Conservation (phyloP, 2,329 filamentous ascomycete genomes). For the Trichoderma pleuroti region DNA sequence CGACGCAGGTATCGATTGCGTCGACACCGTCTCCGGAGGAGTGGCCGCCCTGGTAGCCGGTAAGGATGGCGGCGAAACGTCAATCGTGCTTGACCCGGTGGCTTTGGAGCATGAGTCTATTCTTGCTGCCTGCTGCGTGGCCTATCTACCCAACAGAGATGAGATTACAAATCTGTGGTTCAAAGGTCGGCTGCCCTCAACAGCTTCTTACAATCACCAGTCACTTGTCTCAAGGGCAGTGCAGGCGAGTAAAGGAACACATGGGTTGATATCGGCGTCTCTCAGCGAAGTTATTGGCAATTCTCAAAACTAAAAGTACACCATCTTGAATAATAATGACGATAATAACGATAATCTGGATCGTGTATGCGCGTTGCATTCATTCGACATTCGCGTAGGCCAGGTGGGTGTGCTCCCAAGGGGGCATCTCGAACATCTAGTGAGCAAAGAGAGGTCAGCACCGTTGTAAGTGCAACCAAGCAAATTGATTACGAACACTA, state of each 20-base stretch:
- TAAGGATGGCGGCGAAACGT: constrained; percentile 33
- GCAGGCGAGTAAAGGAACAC: constrained; percentile 39
- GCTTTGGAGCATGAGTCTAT: constrained; percentile 76
- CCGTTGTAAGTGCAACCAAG: not conserved
- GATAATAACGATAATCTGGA: constrained; percentile 12
- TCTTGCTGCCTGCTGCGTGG: constrained; percentile 81
- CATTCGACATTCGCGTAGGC: not conserved
- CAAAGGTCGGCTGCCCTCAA: constrained; percentile 62
- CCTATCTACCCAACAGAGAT: constrained; percentile 79
- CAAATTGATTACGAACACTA: not conserved
- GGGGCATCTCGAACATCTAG: not conserved
- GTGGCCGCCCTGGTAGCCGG: constrained; percentile 72
- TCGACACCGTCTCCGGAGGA: constrained; percentile 84
- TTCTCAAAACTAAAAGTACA: not conserved
- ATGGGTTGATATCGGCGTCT: constrained; percentile 31
- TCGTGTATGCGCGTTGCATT: not conserved
- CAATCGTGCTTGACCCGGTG: constrained; percentile 74
- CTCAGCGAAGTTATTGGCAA: constrained; percentile 34
- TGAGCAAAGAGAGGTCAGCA: not conserved
- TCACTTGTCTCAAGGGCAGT: constrained; percentile 40
- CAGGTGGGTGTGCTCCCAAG: not conserved
- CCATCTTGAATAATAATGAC: not conserved
- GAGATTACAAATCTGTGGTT: constrained; percentile 95
- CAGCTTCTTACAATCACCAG: constrained; percentile 32
- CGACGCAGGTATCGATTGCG: constrained; percentile 93